Conservation (phyloP, 2,329 filamentous ascomycete species). For the Paramyrothecium roridum region DNA sequence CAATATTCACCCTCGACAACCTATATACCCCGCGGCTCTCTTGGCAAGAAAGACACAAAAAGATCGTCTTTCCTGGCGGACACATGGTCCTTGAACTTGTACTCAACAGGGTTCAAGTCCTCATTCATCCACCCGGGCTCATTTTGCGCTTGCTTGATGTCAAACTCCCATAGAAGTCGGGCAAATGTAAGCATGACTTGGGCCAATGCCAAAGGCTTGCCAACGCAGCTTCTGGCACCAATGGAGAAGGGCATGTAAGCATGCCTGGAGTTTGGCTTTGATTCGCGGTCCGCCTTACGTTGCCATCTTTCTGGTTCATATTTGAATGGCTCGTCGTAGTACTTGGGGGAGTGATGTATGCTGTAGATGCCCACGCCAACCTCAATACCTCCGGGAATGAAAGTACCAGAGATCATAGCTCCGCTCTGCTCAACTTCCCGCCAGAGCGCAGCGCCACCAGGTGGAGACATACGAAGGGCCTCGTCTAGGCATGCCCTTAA, state of each 20-base stretch:
- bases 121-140: too few relatives aligned
- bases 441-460: background rate
- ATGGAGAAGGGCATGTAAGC: conserved; percentile 8
- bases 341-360: conserved; percentile 10
- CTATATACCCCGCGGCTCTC: too few relatives aligned
- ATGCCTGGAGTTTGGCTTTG: background rate
- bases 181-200: conserved; percentile 8
- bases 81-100: background rate
- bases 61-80: background rate
- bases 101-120: background rate
- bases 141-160: conserved; percentile 3
- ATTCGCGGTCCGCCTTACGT: background rate
- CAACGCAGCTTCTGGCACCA: conserved; percentile 8
- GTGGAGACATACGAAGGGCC: background rate
- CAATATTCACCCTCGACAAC: too few relatives aligned
- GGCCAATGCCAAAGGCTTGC: conserved; percentile 7
- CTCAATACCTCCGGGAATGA: conserved; percentile 9
- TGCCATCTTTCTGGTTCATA: conserved; percentile 9
- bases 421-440: background rate
- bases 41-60: background rate
- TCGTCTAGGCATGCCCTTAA: conserved; percentile 1
- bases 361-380: conserved; percentile 13
- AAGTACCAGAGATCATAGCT: conserved; percentile 9
- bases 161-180: conserved; percentile 6
- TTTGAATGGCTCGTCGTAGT: conserved; percentile 5